Conservation (phyloP, 495 filamentous ascomycete species). For the Hypoxylon fragiforme region DNA sequence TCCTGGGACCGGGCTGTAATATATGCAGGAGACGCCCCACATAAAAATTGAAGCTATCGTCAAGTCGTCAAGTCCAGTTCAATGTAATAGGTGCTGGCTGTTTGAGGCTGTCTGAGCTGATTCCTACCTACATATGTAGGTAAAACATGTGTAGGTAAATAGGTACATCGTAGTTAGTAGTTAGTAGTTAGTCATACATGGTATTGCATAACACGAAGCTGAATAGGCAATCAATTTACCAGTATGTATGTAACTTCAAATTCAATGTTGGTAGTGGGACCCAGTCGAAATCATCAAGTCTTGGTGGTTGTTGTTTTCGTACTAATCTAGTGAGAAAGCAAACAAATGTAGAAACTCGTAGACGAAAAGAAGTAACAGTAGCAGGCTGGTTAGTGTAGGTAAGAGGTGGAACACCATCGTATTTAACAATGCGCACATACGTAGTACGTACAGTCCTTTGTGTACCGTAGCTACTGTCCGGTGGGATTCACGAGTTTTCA, state of each 20-base stretch:
- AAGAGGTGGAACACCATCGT: conserved; percentile 12
- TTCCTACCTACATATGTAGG: too few relatives aligned
- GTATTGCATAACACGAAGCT: conserved; percentile 5
- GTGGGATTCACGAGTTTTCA: neutral
- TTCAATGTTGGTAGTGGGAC: too few relatives aligned
- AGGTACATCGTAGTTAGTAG: too few relatives aligned
- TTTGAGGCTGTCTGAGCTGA: conserved; percentile 3
- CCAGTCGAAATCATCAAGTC: conserved; percentile 13
- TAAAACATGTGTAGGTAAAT: too few relatives aligned
- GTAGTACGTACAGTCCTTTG: neutral
- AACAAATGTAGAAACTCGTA: conserved; percentile 30
- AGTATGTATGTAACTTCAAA: conserved; percentile 19
- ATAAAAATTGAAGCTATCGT: conserved; percentile 23
- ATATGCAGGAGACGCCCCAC: neutral
- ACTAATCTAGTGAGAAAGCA: conserved; percentile 21
- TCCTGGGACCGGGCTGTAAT: conserved; percentile 3
- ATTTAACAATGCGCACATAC: neutral
- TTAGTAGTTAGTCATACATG: too few relatives aligned
- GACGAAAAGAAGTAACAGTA: conserved; percentile 1
- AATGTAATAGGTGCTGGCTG: too few relatives aligned
- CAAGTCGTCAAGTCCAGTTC: too few relatives aligned
- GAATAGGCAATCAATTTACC: conserved; percentile 23
- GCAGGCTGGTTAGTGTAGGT: neutral
- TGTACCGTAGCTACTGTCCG: neutral
- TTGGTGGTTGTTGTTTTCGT: conserved; percentile 20